phyloP scores from a whole-genome alignment of 2,329 filamentous ascomycete genomes.

The Lachnellula hyalina region DNA sequence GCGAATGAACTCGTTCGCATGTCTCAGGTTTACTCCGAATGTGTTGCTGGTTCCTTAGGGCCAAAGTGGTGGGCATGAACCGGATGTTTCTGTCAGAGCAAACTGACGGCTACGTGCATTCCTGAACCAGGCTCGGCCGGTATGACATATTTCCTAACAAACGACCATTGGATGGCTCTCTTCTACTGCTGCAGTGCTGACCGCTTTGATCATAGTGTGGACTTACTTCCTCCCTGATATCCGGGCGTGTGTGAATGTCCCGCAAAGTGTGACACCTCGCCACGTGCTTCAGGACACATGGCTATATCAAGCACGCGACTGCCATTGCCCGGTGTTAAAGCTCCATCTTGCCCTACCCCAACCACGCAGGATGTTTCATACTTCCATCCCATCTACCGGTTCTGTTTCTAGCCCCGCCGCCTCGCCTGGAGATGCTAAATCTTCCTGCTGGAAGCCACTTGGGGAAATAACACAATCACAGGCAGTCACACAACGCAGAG shows the following conservation, averaged over 20 bases:
- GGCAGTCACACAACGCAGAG: constrained; percentile 10
- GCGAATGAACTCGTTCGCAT: constrained; percentile 23
- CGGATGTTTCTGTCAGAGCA: constrained; percentile 16
- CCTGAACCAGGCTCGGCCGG: constrained; percentile 12
- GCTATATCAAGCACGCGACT: background rate
- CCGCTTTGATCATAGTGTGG: constrained; percentile 16
- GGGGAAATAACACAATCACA: constrained; percentile 12
- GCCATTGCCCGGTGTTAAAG: background rate
- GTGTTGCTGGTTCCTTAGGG: constrained; percentile 10
- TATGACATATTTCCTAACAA: constrained; percentile 16
- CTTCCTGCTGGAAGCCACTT: constrained; percentile 3
- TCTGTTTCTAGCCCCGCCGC: background rate
- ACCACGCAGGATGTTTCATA: constrained; percentile 4
- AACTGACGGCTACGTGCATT: constrained; percentile 20
- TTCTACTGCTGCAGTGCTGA: constrained; percentile 10
- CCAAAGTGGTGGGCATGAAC: constrained; percentile 6
- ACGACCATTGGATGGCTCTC: constrained; percentile 13
- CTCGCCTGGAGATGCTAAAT: background rate
- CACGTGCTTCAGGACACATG: background rate
- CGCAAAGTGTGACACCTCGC: background rate
- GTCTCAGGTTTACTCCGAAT: constrained; percentile 10
- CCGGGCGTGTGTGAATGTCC: background rate
- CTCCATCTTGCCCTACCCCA: constrained; percentile 7
- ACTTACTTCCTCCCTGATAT: constrained; percentile 1
- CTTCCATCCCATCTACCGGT: background rate